phyloP scores from a whole-genome alignment of 225 moss, liverwort and hornwort genomes.

The Anthoceros angustus region DNA sequence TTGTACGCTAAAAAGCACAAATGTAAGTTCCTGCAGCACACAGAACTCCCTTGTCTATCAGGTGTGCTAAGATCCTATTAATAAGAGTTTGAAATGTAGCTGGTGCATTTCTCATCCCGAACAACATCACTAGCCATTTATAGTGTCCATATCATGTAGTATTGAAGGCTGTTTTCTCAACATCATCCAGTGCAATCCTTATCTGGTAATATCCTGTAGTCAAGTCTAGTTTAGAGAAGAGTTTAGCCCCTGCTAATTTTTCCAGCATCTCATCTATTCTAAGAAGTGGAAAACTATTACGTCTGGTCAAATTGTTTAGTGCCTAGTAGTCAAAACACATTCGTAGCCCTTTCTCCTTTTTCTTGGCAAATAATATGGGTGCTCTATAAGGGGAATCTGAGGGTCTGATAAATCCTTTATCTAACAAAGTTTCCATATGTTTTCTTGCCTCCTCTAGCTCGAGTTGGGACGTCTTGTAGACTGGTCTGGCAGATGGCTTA shows the following conservation, averaged over 20 bases:
- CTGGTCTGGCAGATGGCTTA: neutral
- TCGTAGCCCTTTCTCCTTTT: neutral
- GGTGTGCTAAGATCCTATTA: neutral
- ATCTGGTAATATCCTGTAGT: conserved; percentile 10
- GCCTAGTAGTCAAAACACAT: neutral
- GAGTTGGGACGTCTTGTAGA: neutral
- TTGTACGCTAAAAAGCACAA: too few relatives aligned
- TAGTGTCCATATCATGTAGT: neutral
- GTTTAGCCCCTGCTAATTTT: neutral
- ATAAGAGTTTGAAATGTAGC: neutral
- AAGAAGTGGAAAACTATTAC: neutral
- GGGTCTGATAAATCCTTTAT: neutral
- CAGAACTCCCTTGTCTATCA: neutral
- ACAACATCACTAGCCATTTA: conserved; percentile 7
- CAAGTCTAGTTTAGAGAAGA: conserved; percentile 8
- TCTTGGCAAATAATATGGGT: neutral
- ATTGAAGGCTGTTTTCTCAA: neutral
- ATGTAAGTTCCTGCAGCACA: neutral
- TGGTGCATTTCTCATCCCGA: conserved; percentile 2
- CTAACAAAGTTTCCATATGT: neutral
- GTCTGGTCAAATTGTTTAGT: neutral
- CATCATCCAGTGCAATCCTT: neutral
- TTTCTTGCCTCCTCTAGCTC: neutral
- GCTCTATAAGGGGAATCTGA: neutral
- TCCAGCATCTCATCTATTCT: neutral